phyloP scores from a whole-genome alignment of 2,329 filamentous ascomycete genomes.

The Gyromitra esculenta region DNA sequence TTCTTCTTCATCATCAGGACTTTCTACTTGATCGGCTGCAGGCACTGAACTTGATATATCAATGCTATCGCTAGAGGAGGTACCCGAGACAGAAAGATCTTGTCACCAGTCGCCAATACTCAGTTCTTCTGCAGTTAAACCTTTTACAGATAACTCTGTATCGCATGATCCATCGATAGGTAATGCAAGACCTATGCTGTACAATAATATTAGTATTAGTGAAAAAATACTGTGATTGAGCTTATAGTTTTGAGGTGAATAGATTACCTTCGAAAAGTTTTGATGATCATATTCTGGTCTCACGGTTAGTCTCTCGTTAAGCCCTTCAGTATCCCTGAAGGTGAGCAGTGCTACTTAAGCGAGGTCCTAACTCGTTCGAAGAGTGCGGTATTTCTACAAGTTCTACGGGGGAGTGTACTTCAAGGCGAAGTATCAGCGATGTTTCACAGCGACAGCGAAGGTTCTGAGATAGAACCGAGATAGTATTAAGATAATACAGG shows the following conservation, averaged over 20 bases:
- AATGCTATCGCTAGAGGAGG: too few species aligned
- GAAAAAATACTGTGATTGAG: not conserved
- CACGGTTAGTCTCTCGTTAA: too few species aligned
- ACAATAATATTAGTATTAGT: not conserved
- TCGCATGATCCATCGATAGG: constrained; percentile 18
- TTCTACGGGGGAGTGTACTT: too few species aligned
- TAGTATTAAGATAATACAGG: too few species aligned
- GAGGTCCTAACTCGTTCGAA: too few species aligned
- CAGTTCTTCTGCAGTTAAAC: not conserved
- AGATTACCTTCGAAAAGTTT: constrained; percentile 15
- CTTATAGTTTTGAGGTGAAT: not conserved
- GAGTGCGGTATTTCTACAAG: too few species aligned
- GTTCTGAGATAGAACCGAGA: too few species aligned
- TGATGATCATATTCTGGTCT: not conserved
- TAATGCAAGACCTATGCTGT: not conserved
- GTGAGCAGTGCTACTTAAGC: too few species aligned
- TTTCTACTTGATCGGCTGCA: not conserved
- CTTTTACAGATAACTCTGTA: constrained; percentile 12
- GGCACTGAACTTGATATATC: too few species aligned
- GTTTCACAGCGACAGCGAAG: too few species aligned
- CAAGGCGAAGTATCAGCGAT: too few species aligned
- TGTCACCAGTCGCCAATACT: constrained; percentile 8
- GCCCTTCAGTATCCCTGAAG: too few species aligned
- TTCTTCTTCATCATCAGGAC: not conserved
- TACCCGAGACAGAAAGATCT: not conserved